phyloP scores from a whole-genome alignment of 148 eudicot genomes.

The Salicornia ramosissima region DNA sequence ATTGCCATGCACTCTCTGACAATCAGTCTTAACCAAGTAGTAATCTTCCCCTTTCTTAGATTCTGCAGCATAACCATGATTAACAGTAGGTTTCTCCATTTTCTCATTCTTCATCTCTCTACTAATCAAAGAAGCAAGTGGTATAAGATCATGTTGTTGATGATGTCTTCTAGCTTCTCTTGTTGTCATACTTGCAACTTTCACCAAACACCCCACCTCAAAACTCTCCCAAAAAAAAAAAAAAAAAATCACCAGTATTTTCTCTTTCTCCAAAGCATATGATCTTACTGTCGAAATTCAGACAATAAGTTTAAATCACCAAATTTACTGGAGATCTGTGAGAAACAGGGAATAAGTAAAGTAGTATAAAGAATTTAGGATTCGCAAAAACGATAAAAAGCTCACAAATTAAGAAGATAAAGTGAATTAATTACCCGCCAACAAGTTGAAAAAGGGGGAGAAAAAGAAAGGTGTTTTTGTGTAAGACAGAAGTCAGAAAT shows the following conservation, averaged over 20 bases:
- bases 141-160: constrained; percentile 48
- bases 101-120: constrained; percentile 68
- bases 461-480: neutral
- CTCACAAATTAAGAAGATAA: neutral
- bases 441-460: neutral
- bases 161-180: constrained; percentile 45
- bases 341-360: neutral
- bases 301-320: neutral
- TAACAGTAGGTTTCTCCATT: constrained; percentile 68
- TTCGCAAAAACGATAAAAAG: neutral
- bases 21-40: constrained; percentile 65
- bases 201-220: no score
- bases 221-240: no score
- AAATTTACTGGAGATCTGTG: neutral
- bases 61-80: constrained; percentile 66
- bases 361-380: neutral
- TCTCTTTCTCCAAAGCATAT: constrained; percentile 6
- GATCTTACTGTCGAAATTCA: neutral
- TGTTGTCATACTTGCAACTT: constrained; percentile 35
- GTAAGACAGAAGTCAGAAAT: constrained; percentile 19
- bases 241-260: constrained; percentile 12
- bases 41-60: constrained; percentile 86
- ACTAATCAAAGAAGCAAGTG: constrained; percentile 63
- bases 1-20: constrained; percentile 68
- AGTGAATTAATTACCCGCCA: constrained; percentile 16